Base-by-base conservation (phyloP, 2,329 filamentous ascomycete species). In the Hypoxylon rubiginosum region DNA sequence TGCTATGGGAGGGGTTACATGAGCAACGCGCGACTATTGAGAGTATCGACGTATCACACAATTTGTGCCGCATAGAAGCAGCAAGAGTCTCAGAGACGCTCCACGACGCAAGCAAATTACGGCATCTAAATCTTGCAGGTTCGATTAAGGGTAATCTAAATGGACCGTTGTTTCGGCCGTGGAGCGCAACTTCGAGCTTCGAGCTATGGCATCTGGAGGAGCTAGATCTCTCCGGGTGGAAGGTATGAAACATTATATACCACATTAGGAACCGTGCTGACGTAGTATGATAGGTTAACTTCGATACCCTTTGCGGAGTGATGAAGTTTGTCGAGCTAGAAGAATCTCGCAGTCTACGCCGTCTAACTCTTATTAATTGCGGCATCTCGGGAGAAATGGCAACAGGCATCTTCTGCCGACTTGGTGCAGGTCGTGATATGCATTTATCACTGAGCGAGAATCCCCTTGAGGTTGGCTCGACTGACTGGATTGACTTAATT, bases 171-270 rank as follows among this genome's bases (percentile, higher is more conserved):
- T 81, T 88, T 28, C 69, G 67, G 78, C 85, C 56, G 74, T 83
- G 62, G 79, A 81, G 54, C 75, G 79, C 7, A 75, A 86, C 48
- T 69, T 78, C 43, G 71, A 76, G 17, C 9, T 64, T 62, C 17
- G 68, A 72, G 49, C 65, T 71, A 9, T 84, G 83, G 79, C 77
- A 77, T n/a, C 77, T 88, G 24, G 82, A 86, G 71, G 84, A 86
- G 62, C 75, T 88, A 15, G 82, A 88, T 66, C 75, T 88, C 28
- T 87, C 86, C 2, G 82, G 83, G 4, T 87, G 85, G 74, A 82
- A 83, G 77, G 83, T 86, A 74, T 70, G 21, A 52, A 9, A 43
- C 24, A 30, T n/a, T 13, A 11, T 10, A 26, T 24, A 43, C 39
- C 56, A 46, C 24, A 7, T 34, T 10, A 4, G 4, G 51, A 62